phyloP scores from a whole-genome alignment of 768 basidiomycete species.

The Calocera viscosa region DNA sequence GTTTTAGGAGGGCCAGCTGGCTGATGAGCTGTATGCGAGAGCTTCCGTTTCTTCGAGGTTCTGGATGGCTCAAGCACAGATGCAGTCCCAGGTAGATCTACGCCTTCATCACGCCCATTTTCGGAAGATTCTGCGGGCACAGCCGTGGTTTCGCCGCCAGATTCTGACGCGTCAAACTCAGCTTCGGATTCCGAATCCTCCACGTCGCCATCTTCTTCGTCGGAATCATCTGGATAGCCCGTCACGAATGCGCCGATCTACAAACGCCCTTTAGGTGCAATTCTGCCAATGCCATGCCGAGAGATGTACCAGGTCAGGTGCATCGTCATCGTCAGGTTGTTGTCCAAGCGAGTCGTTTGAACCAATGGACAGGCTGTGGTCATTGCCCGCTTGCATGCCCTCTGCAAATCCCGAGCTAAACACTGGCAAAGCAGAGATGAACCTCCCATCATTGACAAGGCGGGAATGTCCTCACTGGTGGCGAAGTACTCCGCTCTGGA shows the following conservation, averaged over 20 bases:
- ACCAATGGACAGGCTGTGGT: not conserved
- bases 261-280: not conserved
- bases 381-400: constrained; percentile 17
- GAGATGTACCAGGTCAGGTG: not conserved
- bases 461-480: constrained; percentile 38
- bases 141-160: not conserved
- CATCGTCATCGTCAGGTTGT: not conserved
- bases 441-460: not conserved
- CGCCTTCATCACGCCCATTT: not conserved
- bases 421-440: constrained; percentile 36
- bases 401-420: constrained; percentile 61
- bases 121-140: not conserved
- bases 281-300: not conserved
- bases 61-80: not conserved
- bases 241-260: not conserved
- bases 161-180: not conserved
- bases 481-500: constrained; percentile 66
- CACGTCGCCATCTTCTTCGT: constrained; percentile 18
- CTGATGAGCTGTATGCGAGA: not conserved
- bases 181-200: not conserved
- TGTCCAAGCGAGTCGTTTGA: not conserved
- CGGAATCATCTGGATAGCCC: constrained; percentile 18
- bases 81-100: not conserved
- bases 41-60: not conserved
- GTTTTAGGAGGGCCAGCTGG: constrained; percentile 39